Evolutionary conservation across 495 filamentous ascomycete species (phyloP).

Genomic region (Aspergillus bridgeri): DNA sequence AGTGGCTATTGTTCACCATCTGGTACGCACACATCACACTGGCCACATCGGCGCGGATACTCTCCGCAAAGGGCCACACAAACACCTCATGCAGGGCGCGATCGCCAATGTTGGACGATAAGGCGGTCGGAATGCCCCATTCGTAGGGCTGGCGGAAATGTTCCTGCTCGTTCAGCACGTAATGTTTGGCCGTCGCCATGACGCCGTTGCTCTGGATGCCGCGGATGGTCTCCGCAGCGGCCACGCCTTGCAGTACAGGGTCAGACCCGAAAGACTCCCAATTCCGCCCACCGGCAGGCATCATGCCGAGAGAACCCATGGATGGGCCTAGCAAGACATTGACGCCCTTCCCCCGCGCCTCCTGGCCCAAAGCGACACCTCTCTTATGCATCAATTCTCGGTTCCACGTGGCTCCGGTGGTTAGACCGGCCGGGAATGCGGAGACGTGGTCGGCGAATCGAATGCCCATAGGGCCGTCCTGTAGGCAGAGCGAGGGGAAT

Average conservation of each 20-base stretch:
- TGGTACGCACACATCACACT: slow-evolving; percentile 90
- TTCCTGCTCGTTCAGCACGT: slow-evolving; percentile 82
- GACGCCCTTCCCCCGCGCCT: slow-evolving; percentile 68
- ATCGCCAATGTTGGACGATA: slow-evolving; percentile 81
- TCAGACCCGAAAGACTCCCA: slow-evolving; percentile 88
- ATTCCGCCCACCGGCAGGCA: slow-evolving; percentile 83
- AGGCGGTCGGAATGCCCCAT: slow-evolving; percentile 70
- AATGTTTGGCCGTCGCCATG: slow-evolving; percentile 84
- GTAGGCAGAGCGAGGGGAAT: slow-evolving; percentile 83
- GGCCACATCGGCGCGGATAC: slow-evolving; percentile 80
- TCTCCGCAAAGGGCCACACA: slow-evolving; percentile 86
- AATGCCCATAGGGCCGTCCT: slow-evolving; percentile 85
- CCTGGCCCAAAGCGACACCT: slow-evolving; percentile 63
- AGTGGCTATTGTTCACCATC: slow-evolving; percentile 85
- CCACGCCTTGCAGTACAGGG: slow-evolving; percentile 69
- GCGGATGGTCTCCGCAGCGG: slow-evolving; percentile 63
- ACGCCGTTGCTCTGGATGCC: slow-evolving; percentile 80
- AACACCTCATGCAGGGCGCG: slow-evolving; percentile 81
- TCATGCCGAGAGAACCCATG: slow-evolving; percentile 74
- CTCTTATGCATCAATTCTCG: slow-evolving; percentile 70
- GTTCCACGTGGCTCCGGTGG: slow-evolving; percentile 87
- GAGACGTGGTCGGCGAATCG: slow-evolving; percentile 73
- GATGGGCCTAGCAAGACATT: slow-evolving; percentile 74
- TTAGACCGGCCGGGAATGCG: slow-evolving; percentile 80
- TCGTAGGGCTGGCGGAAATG: slow-evolving; percentile 73